These are phyloP conservation scores for Solanum hybrid DNA, from an alignment of 305 asterid species.

Conservation along the genomic window DNA sequence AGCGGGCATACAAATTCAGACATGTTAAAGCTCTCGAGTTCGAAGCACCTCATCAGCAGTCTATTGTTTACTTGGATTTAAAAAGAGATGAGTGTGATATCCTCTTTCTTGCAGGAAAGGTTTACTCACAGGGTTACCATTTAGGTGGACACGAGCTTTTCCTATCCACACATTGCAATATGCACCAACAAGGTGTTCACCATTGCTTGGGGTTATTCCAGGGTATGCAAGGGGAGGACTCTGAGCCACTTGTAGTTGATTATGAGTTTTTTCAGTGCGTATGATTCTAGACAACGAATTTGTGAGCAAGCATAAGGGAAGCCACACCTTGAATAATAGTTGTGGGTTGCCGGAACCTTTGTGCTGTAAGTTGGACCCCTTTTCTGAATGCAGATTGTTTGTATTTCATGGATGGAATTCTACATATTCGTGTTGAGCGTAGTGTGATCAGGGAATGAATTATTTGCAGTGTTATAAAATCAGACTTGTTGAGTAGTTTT, in stretches of 20 bases:
- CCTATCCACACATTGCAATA: constrained; percentile 63
- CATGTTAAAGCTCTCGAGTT: constrained; percentile 68
- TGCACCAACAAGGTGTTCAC: constrained; percentile 42
- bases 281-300: too few species aligned
- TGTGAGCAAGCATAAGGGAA: too few species aligned
- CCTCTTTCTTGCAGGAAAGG: constrained; percentile 52
- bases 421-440: too few species aligned
- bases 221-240: too few species aligned
- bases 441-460: constrained; percentile 21
- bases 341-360: too few species aligned
- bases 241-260: too few species aligned
- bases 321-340: too few species aligned
- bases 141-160: constrained; percentile 74
- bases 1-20: constrained; percentile 64
- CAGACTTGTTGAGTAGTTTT: not conserved
- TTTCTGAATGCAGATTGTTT: too few species aligned
- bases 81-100: constrained; percentile 51
- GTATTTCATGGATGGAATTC: too few species aligned
- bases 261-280: too few species aligned
- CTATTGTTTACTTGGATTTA: constrained; percentile 69
- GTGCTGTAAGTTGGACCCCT: too few species aligned
- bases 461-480: not conserved
- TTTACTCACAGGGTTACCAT: constrained; percentile 72
- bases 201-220: too few species aligned
- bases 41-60: constrained; percentile 43